Evolutionary conservation across 1,284 basidiomycete species (phyloP), one percentile per base, ranked within the genome.

Genomic region (Leccinum griseonigrum): DNA sequence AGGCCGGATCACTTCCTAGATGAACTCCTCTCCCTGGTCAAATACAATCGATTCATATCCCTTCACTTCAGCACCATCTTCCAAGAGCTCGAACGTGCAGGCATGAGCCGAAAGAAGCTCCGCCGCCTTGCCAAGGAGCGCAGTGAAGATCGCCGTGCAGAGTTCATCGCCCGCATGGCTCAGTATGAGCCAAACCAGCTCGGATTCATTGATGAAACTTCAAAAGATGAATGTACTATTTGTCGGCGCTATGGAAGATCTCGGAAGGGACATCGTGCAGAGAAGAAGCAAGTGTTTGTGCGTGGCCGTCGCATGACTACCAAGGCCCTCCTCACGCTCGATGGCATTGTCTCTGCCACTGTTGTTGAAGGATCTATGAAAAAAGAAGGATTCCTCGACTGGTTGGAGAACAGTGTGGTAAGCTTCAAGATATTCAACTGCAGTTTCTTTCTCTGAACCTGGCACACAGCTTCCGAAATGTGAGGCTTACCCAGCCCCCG

Each of bases 51-150:
- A 28, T 58, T 11, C 60, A 67, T 16, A 64, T 73, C n/a, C 63
- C 67, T 8, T 64, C 55, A 38, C 70, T 68, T 54, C 55, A 70
- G 18, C 48, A 66, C 14, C 65, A 74, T 56, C 60, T 77, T 3
- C 62, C 75, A 7, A 71, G 67, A 61, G 34, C 72, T 56, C 72
- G 74, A n/a, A 62, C 56, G 32, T 28, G 22, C 31, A 7, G 14
- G 14, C 13, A 11, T 57, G 13, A 57, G 56, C 46, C 32, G 22
- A 52, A 26, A 58, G 34, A 58, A 53, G 51, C 51, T 53, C 29
- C 16, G 29, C 6, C 9, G 8, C 51, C 7, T 53, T 18, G 16
- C 29, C n/a, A 29, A 51, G 34, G 57, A 36, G 22, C 16, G 26
- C 48, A 58, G 36, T 31, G 56, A 46, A 9, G 56, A 57, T 16